A percentile compares a stretch with the other conserved stretches of the same genome.
phyloP scores from a whole-genome alignment of 257 asterid genomes.

The Knoxia roxburghii region DNA sequence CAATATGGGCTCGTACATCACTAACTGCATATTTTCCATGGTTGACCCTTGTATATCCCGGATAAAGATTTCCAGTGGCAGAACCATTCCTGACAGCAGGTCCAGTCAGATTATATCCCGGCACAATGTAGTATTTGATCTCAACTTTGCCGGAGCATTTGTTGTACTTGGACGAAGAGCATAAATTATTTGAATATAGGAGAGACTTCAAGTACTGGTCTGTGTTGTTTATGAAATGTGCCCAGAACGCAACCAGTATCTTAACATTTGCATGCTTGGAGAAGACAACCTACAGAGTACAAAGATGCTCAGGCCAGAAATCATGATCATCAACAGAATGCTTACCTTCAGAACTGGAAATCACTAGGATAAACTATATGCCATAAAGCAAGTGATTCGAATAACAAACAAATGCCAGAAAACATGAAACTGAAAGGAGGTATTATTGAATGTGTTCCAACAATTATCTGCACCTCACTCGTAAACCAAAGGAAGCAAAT shows the following conservation, averaged over 20 bases:
- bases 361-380: neutral
- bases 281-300: slow-evolving; percentile 56
- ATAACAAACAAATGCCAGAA: neutral
- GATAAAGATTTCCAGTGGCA: slow-evolving; percentile 53
- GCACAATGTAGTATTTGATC: slow-evolving; percentile 70
- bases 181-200: slow-evolving; percentile 60
- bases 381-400: neutral
- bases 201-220: slow-evolving; percentile 63
- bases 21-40: slow-evolving; percentile 86
- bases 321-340: neutral
- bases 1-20: slow-evolving; percentile 64
- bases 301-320: neutral
- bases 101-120: slow-evolving; percentile 74
- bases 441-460: neutral
- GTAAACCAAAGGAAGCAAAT: neutral
- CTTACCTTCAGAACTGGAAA: too few species aligned
- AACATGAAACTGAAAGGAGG: neutral
- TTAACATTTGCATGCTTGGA: slow-evolving; percentile 62
- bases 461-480: neutral
- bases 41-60: slow-evolving; percentile 73
- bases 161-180: slow-evolving; percentile 63
- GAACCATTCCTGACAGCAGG: slow-evolving; percentile 46
- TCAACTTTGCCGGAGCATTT: slow-evolving; percentile 64
- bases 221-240: slow-evolving; percentile 60
- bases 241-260: slow-evolving; percentile 72